These are phyloP conservation scores for Beauveria caledonica DNA, from an alignment of 2,329 filamentous ascomycete genomes.

Conservation along the genomic window DNA sequence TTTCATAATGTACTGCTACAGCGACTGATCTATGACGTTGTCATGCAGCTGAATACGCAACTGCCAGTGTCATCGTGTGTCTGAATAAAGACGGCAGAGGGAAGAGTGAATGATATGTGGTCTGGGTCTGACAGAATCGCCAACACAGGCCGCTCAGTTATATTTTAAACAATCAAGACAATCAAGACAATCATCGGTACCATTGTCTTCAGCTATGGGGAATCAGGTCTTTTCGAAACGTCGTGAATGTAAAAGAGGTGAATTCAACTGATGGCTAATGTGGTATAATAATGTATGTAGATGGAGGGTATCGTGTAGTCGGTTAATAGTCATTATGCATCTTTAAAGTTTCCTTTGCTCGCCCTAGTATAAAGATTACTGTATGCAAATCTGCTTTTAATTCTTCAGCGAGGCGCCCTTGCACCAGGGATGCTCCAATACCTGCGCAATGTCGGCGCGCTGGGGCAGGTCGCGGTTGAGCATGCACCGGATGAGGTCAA, in stretches of 20 bases:
- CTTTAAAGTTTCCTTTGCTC: neutral
- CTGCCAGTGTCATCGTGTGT: no score
- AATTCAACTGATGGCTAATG: neutral
- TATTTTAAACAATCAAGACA: no score
- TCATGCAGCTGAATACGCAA: no score
- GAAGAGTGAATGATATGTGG: no score
- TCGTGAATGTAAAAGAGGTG: neutral
- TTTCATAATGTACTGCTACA: no score
- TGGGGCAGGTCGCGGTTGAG: conserved; percentile 80
- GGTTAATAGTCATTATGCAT: neutral
- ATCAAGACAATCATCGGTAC: no score
- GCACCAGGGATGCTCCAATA: conserved; percentile 84
- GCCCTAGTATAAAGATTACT: neutral
- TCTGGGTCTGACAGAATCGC: no score
- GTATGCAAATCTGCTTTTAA: neutral
- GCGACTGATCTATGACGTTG: no score
- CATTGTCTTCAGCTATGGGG: no score
- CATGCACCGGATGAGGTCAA: conserved; percentile 87
- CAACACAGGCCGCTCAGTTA: no score
- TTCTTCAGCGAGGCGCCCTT: conserved; percentile 14
- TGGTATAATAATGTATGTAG: neutral
- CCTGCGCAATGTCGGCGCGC: conserved; percentile 77
- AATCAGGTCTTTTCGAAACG: neutral
- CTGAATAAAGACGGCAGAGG: no score
- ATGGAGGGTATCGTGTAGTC: conserved; percentile 5